A percentile compares a stretch with the other conserved stretches of the same genome.
These are phyloP conservation scores for Hypomontagnella monticulosa DNA, from an alignment of 495 filamentous ascomycete species.

Conservation along the genomic window DNA sequence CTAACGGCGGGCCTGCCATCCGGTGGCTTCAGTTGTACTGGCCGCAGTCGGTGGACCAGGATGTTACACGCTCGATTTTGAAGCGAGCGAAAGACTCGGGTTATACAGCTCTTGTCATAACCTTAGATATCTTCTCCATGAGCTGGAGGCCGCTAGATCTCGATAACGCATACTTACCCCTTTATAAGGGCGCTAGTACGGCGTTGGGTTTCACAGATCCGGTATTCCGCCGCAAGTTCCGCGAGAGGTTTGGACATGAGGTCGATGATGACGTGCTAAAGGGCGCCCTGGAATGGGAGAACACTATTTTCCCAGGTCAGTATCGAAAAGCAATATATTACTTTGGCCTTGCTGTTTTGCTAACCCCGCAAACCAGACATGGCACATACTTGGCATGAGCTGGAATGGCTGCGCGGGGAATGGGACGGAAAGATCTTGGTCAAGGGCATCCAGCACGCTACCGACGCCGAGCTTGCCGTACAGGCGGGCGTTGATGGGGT, in stretches of 20 bases:
- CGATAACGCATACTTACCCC: conserved; percentile 67
- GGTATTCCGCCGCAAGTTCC: conserved; percentile 62
- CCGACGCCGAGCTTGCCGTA: conserved; percentile 49
- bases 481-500: conserved; percentile 49
- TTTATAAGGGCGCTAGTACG: conserved; percentile 60
- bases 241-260: conserved; percentile 33
- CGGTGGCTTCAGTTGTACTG: conserved; percentile 77
- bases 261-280: conserved; percentile 46
- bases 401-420: conserved; percentile 63
- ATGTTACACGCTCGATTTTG: conserved; percentile 69
- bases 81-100: conserved; percentile 64
- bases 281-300: conserved; percentile 43
- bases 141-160: conserved; percentile 72
- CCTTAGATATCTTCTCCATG: conserved; percentile 67
- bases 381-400: conserved; percentile 66
- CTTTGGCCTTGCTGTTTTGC: background rate
- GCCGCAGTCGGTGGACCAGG: conserved; percentile 62
- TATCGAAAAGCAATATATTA: background rate
- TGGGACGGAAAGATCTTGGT: conserved; percentile 71
- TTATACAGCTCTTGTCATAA: conserved; percentile 66
- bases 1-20: conserved; percentile 38
- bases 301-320: conserved; percentile 32
- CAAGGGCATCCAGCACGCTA: conserved; percentile 51
- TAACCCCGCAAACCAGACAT: conserved; percentile 61
- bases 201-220: conserved; percentile 66